A percentile compares a stretch with the other conserved stretches of the same genome.
These are phyloP conservation scores for Aspergillus funiculosus DNA, from an alignment of 495 filamentous ascomycete genomes.

Conservation along the genomic window DNA sequence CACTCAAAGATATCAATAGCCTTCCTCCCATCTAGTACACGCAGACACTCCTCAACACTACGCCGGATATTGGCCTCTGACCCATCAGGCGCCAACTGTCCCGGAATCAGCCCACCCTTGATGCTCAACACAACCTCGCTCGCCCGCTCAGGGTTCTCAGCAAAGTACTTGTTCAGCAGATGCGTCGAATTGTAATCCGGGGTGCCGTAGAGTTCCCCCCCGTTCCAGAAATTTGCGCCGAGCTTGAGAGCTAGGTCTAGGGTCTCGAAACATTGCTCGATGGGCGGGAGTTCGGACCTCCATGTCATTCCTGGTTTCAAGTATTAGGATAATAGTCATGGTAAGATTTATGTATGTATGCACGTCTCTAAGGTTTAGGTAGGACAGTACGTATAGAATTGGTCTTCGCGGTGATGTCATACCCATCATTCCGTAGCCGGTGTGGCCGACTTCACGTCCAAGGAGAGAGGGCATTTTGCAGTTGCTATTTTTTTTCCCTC, in stretches of 20 bases:
- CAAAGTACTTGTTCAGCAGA: slow-evolving; percentile 55
- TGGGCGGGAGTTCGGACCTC: slow-evolving; percentile 51
- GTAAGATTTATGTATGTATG: not conserved
- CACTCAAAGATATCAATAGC: slow-evolving; percentile 76
- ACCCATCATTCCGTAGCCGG: slow-evolving; percentile 10
- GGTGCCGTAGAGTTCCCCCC: slow-evolving; percentile 72
- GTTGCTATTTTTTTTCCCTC: too few species aligned
- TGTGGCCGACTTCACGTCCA: slow-evolving; percentile 7
- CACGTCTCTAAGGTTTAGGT: not conserved
- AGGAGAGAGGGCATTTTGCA: too few species aligned
- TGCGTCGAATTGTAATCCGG: slow-evolving; percentile 59
- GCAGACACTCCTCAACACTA: slow-evolving; percentile 58
- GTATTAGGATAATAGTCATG: too few species aligned
- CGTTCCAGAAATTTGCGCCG: slow-evolving; percentile 76
- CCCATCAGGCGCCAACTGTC: slow-evolving; percentile 44
- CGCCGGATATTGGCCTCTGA: slow-evolving; percentile 56
- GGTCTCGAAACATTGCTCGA: slow-evolving; percentile 60
- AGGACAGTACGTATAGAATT: too few species aligned
- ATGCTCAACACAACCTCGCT: slow-evolving; percentile 54
- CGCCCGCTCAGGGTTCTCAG: slow-evolving; percentile 54
- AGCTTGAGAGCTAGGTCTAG: slow-evolving; percentile 60
- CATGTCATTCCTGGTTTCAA: slow-evolving; percentile 66
- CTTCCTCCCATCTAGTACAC: slow-evolving; percentile 63
- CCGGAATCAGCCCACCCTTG: slow-evolving; percentile 47
- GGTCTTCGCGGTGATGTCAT: not conserved